Base-by-base conservation (phyloP, 2,329 filamentous ascomycete genomes). In the Amphichorda felina region DNA sequence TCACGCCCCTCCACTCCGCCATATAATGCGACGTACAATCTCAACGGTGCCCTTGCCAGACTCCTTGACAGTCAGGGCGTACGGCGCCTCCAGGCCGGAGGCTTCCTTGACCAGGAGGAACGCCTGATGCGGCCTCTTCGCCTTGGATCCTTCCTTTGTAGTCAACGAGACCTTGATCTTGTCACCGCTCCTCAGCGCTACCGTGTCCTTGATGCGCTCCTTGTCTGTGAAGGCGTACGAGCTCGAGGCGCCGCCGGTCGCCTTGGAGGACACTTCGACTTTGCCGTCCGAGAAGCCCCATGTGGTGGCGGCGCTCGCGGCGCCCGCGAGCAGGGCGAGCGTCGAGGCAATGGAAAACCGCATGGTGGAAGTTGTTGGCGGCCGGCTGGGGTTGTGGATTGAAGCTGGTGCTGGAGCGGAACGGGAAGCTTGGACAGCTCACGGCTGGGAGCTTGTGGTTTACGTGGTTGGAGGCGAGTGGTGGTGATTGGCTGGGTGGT, bases 41-140 rank as follows among this genome's bases (percentile, higher is more conserved):
- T 93, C 82, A 22, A 94, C 69, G 37, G 78, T 79, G 16, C 75
- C 86, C 63, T 94, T 94, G 45, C 91, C 91, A 49, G 70, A 86
- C 8, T 91, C 83, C 64, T 94, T 94, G 33, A 94, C 65, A 9
- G 64, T 79, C 48, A 98, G 70, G 2, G 87, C 77, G 50, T 89
- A 94, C 1, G 88, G 87, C 17, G 87, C 79, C 58, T 96, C 88
- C 32, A 98, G 67, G 25, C 84, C 85, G 9, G 78, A 79, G 9
- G 70, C 64, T 47, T 96, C 87, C 48, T 75, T 79, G 39, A 98
- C 61, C 13, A 91, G 70, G 36, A 98, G 69, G 65, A 95, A 95
- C 5, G 87, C 87, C 61, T 98, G 91, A 60, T 98, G 91, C 47
- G 91, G 86, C 45, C 83, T 77, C 68, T 87, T 89, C 32, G 75